Percentiles rank a stretch among this genome's conserved stretches.
Conservation (phyloP, 2,329 filamentous ascomycete species). For the Pseudopyricularia javanii region DNA sequence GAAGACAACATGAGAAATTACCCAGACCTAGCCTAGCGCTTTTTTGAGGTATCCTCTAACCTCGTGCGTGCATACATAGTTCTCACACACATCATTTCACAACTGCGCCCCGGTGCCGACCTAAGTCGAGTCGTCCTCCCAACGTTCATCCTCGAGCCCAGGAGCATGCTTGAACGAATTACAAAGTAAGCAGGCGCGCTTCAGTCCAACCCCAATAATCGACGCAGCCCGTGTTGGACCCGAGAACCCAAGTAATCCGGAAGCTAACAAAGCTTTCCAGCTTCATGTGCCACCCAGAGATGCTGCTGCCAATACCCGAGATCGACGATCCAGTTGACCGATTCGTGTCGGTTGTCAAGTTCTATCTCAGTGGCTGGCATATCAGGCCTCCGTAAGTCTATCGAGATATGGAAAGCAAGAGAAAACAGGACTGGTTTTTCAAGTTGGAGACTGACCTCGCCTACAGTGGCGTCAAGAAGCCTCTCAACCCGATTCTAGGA, state of each 20-base stretch:
- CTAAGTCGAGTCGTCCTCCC: slow-evolving; percentile 87
- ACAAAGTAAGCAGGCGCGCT: slow-evolving; percentile 61
- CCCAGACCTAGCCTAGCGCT: background rate
- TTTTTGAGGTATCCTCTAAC: background rate
- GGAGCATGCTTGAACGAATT: slow-evolving; percentile 96
- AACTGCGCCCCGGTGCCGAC: slow-evolving; percentile 89
- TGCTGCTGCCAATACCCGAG: slow-evolving; percentile 72
- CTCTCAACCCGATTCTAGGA: slow-evolving; percentile 89
- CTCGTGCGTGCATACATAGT: slow-evolving; percentile 45
- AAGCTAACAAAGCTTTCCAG: slow-evolving; percentile 28
- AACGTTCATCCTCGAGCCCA: slow-evolving; percentile 94
- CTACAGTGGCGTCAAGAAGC: slow-evolving; percentile 88
- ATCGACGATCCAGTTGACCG: slow-evolving; percentile 82
- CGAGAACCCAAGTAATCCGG: background rate
- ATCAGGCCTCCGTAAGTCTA: slow-evolving; percentile 80
- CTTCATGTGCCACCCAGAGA: slow-evolving; percentile 99
- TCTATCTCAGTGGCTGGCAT: slow-evolving; percentile 97
- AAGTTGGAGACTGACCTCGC: slow-evolving; percentile 1
- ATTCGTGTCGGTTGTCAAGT: slow-evolving; percentile 93
- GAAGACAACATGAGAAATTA: slow-evolving; percentile 8
- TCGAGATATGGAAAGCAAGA: background rate
- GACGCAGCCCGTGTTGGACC: background rate
- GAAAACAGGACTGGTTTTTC: background rate
- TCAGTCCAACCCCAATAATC: background rate
- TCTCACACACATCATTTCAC: slow-evolving; percentile 92